These are phyloP conservation scores for Scedosporium apiospermum DNA, from an alignment of 2,329 filamentous ascomycete species.

Conservation along the genomic window DNA sequence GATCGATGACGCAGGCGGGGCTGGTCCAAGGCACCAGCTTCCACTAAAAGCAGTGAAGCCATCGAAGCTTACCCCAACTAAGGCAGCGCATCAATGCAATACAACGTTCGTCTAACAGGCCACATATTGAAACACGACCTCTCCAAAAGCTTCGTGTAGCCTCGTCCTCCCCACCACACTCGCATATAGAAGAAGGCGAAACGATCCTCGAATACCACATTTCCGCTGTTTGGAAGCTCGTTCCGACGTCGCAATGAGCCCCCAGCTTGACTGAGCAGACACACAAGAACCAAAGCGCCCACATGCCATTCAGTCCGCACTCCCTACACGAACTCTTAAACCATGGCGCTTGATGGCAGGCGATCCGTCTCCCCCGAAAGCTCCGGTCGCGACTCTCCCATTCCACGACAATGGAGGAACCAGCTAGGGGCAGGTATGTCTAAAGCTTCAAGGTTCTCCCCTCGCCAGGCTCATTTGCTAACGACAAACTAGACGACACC, in stretches of 20 bases:
- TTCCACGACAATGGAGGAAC: conserved; percentile 66
- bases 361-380: conserved; percentile 66
- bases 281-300: neutral
- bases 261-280: neutral
- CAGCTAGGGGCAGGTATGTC: conserved; percentile 66
- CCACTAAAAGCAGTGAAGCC: neutral
- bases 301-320: neutral
- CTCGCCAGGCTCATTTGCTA: neutral
- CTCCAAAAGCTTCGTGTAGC: neutral
- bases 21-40: neutral
- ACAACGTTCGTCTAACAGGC: neutral
- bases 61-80: neutral
- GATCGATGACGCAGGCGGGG: neutral
- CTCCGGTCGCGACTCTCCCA: conserved; percentile 72
- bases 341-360: conserved; percentile 23
- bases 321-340: neutral
- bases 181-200: neutral
- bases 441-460: neutral
- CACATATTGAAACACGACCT: neutral
- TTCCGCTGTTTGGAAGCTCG: neutral
- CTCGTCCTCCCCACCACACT: neutral
- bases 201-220: neutral
- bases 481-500: conserved; percentile 35
- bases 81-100: neutral
- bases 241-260: neutral